Evolutionary conservation across 257 asterid species (phyloP), one percentile per base, ranked within the genome.

Genomic region (Striga asiatica): DNA sequence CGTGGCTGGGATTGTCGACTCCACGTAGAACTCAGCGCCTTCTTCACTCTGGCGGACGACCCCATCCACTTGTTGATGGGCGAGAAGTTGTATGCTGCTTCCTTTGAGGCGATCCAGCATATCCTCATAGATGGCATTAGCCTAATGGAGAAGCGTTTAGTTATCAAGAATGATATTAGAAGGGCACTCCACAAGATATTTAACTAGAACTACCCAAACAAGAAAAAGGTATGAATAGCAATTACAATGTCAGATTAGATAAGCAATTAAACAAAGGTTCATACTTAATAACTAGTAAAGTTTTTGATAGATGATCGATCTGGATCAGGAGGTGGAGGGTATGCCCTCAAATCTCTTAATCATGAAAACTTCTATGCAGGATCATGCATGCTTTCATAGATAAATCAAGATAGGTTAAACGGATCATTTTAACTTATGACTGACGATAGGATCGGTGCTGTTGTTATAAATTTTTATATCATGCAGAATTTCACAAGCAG

Each of bases 51-150:
- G 94, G 42, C 98, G 89, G 32, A 91, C 88, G 10, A 91, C 82
- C 6, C 96, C 98, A 29, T 87, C 98, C 38, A 84, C 96, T 77
- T 87, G 96, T 69, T 77, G 84, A 57, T 74, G 87, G 25, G 98
- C 96, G 38, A 91, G 87, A 60, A 64, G 77, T 23, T 76, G 74
- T 62, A 91, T 87, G 48, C 69, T 71, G 62, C 63, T 71, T 29
- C 71, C 88, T 76, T 80, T 91, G 24, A 69, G 53, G 61, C 83
- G 78, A 50, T 64, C 75, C 60, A 77, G 57, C 79, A 80, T 77
- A 52, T 81, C 89, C 70, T 81, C 95, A 42, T 84, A 82, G 49
- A 82, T 48, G 24, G 95, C 79, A 68, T 91, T 91, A 37, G 84
- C 93, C 98, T 91, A 60, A 69, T 48, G 68, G 31, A 22, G 52